A percentile compares a stretch with the other conserved stretches of the same genome.
phyloP scores from a whole-genome alignment of 352 stramenopile species.

The Blastocystis sp. region DNA sequence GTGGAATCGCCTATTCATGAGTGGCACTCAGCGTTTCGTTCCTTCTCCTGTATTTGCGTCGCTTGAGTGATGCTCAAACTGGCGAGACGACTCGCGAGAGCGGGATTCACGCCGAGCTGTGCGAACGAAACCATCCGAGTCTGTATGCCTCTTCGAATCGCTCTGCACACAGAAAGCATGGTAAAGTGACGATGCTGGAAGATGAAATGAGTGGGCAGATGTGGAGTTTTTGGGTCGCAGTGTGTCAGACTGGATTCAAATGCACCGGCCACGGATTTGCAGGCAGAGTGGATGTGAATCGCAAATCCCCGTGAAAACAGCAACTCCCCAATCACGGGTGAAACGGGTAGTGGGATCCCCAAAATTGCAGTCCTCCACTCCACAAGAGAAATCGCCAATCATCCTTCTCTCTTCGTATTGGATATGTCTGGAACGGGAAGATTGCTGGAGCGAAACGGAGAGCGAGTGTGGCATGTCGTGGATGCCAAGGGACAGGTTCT shows the following conservation, averaged over 20 bases:
- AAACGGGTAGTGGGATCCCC: conserved; percentile 37
- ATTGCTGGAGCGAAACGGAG: conserved; percentile 43
- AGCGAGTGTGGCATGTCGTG: conserved; percentile 67
- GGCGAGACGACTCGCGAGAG: neutral
- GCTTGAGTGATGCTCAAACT: conserved; percentile 27
- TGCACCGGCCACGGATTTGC: too few species aligned
- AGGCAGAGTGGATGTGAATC: too few species aligned
- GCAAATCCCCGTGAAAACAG: too few species aligned
- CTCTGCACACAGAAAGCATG: neutral
- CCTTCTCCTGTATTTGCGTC: conserved; percentile 56
- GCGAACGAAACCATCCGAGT: conserved; percentile 7
- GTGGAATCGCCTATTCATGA: conserved; percentile 40
- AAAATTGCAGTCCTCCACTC: neutral
- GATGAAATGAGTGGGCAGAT: neutral
- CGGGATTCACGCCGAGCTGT: conserved; percentile 12
- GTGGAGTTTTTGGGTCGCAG: too few species aligned
- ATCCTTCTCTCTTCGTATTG: neutral
- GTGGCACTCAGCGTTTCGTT: neutral
- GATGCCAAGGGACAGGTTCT: conserved; percentile 72
- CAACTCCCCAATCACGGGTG: too few species aligned
- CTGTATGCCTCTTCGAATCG: neutral
- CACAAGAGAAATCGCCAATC: neutral
- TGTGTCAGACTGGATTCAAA: too few species aligned
- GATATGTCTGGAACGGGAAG: conserved; percentile 52
- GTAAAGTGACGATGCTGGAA: neutral